Evolutionary conservation across 202 grass and related monocot genomes (phyloP), one percentile per base, ranked within the genome.

Genomic region (Tripidium arundinaceum): DNA sequence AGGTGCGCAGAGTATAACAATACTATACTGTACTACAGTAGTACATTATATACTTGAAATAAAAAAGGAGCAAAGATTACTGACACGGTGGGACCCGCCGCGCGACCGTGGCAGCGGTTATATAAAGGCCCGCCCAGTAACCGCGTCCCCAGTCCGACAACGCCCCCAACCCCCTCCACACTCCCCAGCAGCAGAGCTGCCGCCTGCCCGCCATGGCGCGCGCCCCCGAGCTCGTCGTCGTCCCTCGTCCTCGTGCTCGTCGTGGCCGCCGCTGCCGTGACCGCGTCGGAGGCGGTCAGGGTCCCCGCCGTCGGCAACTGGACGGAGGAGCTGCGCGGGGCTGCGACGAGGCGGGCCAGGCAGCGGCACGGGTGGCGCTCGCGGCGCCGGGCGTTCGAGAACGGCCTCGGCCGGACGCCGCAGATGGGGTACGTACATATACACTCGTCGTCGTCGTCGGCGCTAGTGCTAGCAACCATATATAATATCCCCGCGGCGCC

Each of bases 321-420:
- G 65, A 85, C 86, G 25, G 79, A 42, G 76, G 71, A 79, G 78
- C 81, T 76, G 38, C 72, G 81, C 36, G 13, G 38, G 45, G 39
- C 68, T 3, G 75, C 25, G 70, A 24, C 25, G 76, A 14, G 86
- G 81, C 81, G 75, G 11, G 36, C 7, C n/a, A 28, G 54, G 29
- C 76, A 45, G 21, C 33, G 42, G 22, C 76, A 15, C 43, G 75
- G 62, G 62, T 10, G 77, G 63, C 57, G 11, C 24, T 36, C 62
- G 9, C 78, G 74, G 25, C 75, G 92, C 37, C 62, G 43, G 22
- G 24, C 71, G 31, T 29, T 77, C 25, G 84, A 91, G 82, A 96
- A 99, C 88, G 90, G 92, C 70, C 92, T 91, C 70, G 96, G 84
- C 69, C 62, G 60, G 7, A 90, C 92, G 86, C 96, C 96, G 72